Evolutionary conservation across 75 land plant genomes (phyloP), one percentile per base, ranked within the genome.

Genomic region (Cunninghamia lanceolata): DNA sequence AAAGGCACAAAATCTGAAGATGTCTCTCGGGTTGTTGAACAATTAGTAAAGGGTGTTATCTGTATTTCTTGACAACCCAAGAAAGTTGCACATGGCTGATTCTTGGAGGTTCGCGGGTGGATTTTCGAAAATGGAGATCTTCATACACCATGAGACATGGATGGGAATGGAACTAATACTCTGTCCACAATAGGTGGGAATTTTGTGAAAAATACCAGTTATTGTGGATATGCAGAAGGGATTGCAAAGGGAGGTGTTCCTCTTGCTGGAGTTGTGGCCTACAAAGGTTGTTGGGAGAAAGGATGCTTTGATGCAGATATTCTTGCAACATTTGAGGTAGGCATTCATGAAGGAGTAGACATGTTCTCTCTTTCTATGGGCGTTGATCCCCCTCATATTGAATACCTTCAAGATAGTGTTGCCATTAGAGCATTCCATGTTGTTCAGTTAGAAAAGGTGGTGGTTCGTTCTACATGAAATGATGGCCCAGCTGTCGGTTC

Each of bases 91-190:
- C n/a, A n/a, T n/a, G n/a, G n/a, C n/a, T n/a, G n/a, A n/a, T n/a
- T n/a, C n/a, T n/a, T n/a, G n/a, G n/a, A n/a, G n/a, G n/a, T n/a
- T n/a, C n/a, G n/a, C n/a, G 86, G 81, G n/a, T n/a, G n/a, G n/a
- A n/a, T n/a, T n/a, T n/a, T n/a, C n/a, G n/a, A n/a, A 8, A 4
- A 30, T 9, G 13, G 14, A 17, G 39, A 80, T 28, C 46, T 32
- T 30, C 7, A 53, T 17, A 82, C 89, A 30, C 83, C 92, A 11
- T 82, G 90, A 8, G 92, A 90, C 78, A 7, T 78, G 2, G 79
- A 82, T 11, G 92, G 89, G 2, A 89, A 90, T 68, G 91, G 91
- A n/a, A 82, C 91, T 25, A 89, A 90, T 87, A 88, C 89, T 46
- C 52, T 85, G 6, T 85, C 89, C 30, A 90, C 89, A 17, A 53